Percentiles rank a stretch among this genome's conserved stretches.
Evolutionary conservation across 768 basidiomycete genomes (phyloP).

Genomic region (Boletus reticulatus): DNA sequence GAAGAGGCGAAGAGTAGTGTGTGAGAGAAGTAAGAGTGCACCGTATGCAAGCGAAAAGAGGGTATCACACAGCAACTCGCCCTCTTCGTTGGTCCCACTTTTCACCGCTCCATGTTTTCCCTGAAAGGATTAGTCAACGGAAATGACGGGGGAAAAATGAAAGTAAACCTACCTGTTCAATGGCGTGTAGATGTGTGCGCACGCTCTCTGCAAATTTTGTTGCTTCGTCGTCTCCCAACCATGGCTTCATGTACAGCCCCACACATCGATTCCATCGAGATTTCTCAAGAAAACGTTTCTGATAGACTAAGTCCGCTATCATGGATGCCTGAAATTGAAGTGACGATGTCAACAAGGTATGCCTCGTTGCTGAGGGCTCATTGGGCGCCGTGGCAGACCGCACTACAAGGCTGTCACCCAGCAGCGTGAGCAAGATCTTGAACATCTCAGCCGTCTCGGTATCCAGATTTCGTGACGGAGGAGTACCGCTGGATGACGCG

Average conservation of each 20-base stretch:
- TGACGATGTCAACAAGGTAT: conserved; percentile 54
- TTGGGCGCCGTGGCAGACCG: conserved; percentile 45
- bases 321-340: conserved; percentile 73
- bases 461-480: conserved; percentile 68
- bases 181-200: conserved; percentile 69
- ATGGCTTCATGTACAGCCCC: conserved; percentile 67
- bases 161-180: conserved; percentile 57
- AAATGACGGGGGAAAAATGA: not conserved
- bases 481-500: conserved; percentile 70
- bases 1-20: conserved; percentile 85
- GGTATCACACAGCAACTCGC: conserved; percentile 87
- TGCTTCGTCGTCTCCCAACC: conserved; percentile 55
- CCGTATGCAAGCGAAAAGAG: conserved; percentile 96
- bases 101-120: conserved; percentile 52
- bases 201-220: conserved; percentile 58
- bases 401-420: conserved; percentile 48
- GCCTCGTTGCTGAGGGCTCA: conserved; percentile 52
- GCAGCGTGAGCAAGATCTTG: conserved; percentile 53
- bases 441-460: conserved; percentile 58
- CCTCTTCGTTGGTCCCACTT: conserved; percentile 59
- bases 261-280: conserved; percentile 69
- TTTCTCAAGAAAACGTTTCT: conserved; percentile 52
- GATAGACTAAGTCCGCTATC: conserved; percentile 72
- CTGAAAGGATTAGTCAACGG: conserved; percentile 33
- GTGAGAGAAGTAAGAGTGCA: conserved; percentile 89